Conservation (phyloP, 2,329 filamentous ascomycete species). For the Fusarium sp. region DNA sequence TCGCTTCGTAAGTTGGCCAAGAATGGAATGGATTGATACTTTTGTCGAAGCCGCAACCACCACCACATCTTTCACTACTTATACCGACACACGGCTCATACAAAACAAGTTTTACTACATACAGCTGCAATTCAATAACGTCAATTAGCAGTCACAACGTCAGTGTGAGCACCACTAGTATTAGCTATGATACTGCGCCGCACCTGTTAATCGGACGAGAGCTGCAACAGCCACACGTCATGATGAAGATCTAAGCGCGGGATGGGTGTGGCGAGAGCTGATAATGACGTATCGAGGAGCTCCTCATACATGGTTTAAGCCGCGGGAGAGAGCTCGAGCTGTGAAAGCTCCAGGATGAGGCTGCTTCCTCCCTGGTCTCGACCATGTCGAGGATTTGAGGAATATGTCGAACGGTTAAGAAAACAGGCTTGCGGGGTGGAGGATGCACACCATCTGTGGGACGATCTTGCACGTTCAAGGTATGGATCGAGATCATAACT, state of each 20-base stretch:
- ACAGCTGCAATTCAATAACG: constrained; percentile 32
- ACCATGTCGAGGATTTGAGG: constrained; percentile 3
- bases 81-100: constrained; percentile 28
- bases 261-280: constrained; percentile 45
- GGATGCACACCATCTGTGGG: constrained; percentile 33
- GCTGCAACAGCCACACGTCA: constrained; percentile 49
- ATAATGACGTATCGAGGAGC: constrained; percentile 46
- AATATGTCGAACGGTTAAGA: constrained; percentile 19
- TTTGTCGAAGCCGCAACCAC: constrained; percentile 37
- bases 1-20: constrained; percentile 34
- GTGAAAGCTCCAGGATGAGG: constrained; percentile 32
- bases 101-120: constrained; percentile 49
- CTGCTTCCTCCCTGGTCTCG: constrained; percentile 19
- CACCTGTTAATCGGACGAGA: constrained; percentile 36
- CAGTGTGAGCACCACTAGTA: constrained; percentile 42
- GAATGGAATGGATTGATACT: constrained; percentile 41
- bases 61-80: constrained; percentile 40
- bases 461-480: constrained; percentile 38
- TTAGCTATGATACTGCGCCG: constrained; percentile 40
- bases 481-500: constrained; percentile 42
- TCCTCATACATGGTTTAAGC: constrained; percentile 29
- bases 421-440: constrained; percentile 45
- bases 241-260: constrained; percentile 41
- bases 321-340: constrained; percentile 24
- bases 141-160: constrained; percentile 44